Evolutionary conservation across 495 filamentous ascomycete genomes (phyloP), one percentile per base, ranked within the genome.

Genomic region (Tuber melanosporum): DNA sequence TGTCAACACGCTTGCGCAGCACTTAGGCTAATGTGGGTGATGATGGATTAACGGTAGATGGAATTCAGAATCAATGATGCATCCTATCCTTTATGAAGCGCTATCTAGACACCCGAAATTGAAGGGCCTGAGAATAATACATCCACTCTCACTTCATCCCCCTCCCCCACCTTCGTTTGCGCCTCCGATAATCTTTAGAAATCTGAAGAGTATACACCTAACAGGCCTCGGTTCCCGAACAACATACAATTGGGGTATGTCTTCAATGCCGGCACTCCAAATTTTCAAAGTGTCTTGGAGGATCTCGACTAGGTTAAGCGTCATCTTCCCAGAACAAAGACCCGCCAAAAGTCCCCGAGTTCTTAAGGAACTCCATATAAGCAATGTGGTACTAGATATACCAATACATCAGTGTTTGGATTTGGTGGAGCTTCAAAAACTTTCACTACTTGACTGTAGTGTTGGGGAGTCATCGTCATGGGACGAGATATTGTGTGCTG

Each of bases 71-170:
- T 49, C 47, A 10, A 73, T 79, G 73, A 62, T 80, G 19, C 78
- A 80, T 45, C 78, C 78, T 36, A 71, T 80, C 71, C 52, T 80
- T 32, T 80, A 80, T 72, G 66, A 73, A 12, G 77, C 78, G 26
- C 73, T 80, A 9, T 43, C 57, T 26, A 73, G 77, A 6, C 78
- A 76, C 41, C 73, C 45, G 17, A 52, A 39, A 19, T n/a, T 80
- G 62, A 80, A 74, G 71, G 39, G 43, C 36, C 26, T 80, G 41
- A 72, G 71, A 71, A 72, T 80, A 73, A 76, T 70, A 39, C 74
- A 80, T 32, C 78, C 77, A 39, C 57, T 66, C 57, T 66, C 57
- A 66, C 57, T 47, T 36, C 45, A 57, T 73, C 45, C 39, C 47
- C 73, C 73, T 26, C 45, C 70, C 66, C 42, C n/a, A 0, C 43